Base-by-base conservation (phyloP, 495 filamentous ascomycete genomes). In the Lophium mytilinum region DNA sequence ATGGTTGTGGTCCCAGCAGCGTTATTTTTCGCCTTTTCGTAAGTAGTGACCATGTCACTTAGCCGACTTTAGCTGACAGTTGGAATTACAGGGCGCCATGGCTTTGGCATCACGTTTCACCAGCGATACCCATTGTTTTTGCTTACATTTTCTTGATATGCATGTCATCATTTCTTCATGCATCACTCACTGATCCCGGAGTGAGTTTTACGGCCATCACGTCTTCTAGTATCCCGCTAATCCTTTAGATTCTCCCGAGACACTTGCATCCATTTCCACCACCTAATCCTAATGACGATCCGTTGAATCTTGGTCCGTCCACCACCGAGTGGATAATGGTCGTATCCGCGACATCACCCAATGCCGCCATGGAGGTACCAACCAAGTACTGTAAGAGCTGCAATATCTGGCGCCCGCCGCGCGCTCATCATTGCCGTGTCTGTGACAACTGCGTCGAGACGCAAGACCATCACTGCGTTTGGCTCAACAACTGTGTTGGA, bases 401-500 rank as follows among this genome's bases (percentile, higher is more conserved):
- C 73, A 87, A 87, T 63, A 88, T 97, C 58, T 98, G 93, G 93
- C 87, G 93, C 1, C 93, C 93, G 37, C 90, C 91, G 41, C 85
- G 93, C 30, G 90, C 88, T 62, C 94, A 97, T 66, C 93, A 98
- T 70, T 98, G 93, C 72, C 89, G 94, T 53, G 76, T 95, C 34
- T 98, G 93, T 68, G 91, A 98, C 72, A 95, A 92, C 67, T 98
- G 93, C 68, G 81, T 98, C 45, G 93, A 98, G 69, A 96, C 92
- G 0, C 90, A 96, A 62, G 93, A 98, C 66, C 93, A 98, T 65
- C 93, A 98, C 74, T 98, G 93, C 65, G 90, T 97, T 18, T 98
- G 94, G 94, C 82, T 98, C 50, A 98, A 98, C 73, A 98, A 97
- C 69, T 98, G 93, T 71, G 86, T 98, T 43, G 93, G 93, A 6